These are phyloP conservation scores for Pseudocercospora macadamiae DNA, from an alignment of 2,329 filamentous ascomycete genomes.

Conservation along the genomic window DNA sequence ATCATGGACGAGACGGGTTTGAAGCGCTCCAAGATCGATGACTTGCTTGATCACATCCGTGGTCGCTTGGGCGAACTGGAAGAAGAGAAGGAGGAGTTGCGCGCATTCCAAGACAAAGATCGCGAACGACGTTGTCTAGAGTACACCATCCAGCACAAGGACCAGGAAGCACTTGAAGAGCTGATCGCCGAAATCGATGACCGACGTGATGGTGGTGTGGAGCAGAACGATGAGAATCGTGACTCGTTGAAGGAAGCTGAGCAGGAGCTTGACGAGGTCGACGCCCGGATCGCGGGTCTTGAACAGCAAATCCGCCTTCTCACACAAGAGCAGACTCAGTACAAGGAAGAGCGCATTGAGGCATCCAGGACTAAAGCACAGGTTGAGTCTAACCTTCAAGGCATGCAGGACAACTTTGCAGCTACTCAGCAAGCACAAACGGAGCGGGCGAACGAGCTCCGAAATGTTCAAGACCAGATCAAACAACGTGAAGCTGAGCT, in stretches of 20 bases:
- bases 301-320: constrained; percentile 83
- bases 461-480: constrained; percentile 74
- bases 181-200: constrained; percentile 83
- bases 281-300: constrained; percentile 76
- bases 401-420: constrained; percentile 79
- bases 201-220: constrained; percentile 75
- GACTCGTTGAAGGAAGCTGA: constrained; percentile 67
- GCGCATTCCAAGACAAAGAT: constrained; percentile 93
- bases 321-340: constrained; percentile 79
- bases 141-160: constrained; percentile 90
- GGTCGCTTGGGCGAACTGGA: constrained; percentile 87
- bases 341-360: constrained; percentile 88
- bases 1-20: constrained; percentile 97
- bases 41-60: constrained; percentile 87
- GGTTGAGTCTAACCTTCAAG: constrained; percentile 81
- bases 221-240: constrained; percentile 48
- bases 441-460: constrained; percentile 72
- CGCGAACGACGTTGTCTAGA: constrained; percentile 88
- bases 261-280: constrained; percentile 79
- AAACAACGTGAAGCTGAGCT: constrained; percentile 76
- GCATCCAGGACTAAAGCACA: constrained; percentile 79
- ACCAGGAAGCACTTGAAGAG: constrained; percentile 77
- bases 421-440: constrained; percentile 72
- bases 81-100: constrained; percentile 94
- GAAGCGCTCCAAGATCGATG: constrained; percentile 92